Evolutionary conservation across 805 yeast genomes (phyloP).

Genomic region (Cephaloascus albidus): DNA sequence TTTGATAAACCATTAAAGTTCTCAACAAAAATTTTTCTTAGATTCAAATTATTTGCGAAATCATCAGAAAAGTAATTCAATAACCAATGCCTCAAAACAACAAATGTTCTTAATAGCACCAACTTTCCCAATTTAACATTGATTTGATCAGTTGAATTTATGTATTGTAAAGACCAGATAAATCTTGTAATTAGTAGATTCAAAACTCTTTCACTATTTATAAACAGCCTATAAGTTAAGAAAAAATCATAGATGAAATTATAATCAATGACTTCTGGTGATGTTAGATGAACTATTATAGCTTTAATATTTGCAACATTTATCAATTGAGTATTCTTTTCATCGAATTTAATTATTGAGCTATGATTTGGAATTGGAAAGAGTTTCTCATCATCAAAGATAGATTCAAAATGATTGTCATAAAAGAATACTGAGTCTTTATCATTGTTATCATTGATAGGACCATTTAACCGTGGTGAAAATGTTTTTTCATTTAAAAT

Average conservation of each 20-base stretch:
- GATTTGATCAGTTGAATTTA: constrained; percentile 16
- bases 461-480: no score
- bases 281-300: constrained; percentile 52
- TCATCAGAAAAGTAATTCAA: constrained; percentile 83
- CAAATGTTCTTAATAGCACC: constrained; percentile 74
- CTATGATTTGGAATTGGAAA: constrained; percentile 20
- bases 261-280: constrained; percentile 71
- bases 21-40: constrained; percentile 37
- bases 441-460: no score
- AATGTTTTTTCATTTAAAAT: no score
- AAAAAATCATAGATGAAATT: constrained; percentile 77
- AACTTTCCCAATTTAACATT: constrained; percentile 44
- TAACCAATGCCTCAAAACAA: constrained; percentile 82
- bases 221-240: constrained; percentile 68
- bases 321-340: constrained; percentile 18
- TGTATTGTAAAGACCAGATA: constrained; percentile 57
- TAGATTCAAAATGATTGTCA: constrained; percentile 24
- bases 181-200: constrained; percentile 55
- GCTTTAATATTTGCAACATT: constrained; percentile 32
- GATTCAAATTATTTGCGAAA: constrained; percentile 25
- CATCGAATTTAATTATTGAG: constrained; percentile 23
- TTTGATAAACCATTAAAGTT: constrained; percentile 24
- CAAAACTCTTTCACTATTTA: constrained; percentile 48
- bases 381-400: constrained; percentile 23
- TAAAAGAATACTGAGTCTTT: constrained; percentile 15